A percentile compares a stretch with the other conserved stretches of the same genome.
Conservation (phyloP, 2,329 filamentous ascomycete species). For the Zarea fungicola region DNA sequence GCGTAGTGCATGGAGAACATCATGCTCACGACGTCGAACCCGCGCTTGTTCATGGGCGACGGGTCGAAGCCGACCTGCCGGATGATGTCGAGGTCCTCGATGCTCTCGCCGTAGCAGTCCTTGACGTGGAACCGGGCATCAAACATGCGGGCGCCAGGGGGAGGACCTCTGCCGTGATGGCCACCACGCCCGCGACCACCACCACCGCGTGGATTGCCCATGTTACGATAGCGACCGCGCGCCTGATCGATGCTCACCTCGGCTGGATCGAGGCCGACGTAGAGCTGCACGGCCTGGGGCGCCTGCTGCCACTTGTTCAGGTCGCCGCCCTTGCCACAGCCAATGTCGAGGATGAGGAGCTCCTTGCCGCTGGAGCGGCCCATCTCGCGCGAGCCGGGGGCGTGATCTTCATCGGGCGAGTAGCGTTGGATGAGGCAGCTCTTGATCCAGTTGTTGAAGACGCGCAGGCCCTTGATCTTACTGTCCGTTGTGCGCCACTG, state of each 20-base stretch:
- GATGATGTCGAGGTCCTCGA: conserved; percentile 77
- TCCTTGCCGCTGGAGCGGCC: conserved; percentile 50
- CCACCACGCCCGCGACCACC: conserved; percentile 49
- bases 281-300: conserved; percentile 84
- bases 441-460: conserved; percentile 99
- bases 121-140: conserved; percentile 85
- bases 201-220: conserved; percentile 57
- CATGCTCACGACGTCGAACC: conserved; percentile 95
- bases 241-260: conserved; percentile 91
- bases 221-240: conserved; percentile 71
- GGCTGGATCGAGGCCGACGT: conserved; percentile 90
- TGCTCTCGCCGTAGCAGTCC: conserved; percentile 83
- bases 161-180: conserved; percentile 33
- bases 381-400: conserved; percentile 52
- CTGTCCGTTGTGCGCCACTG: conserved; percentile 94
- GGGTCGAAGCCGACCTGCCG: conserved; percentile 82
- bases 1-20: conserved; percentile 99
- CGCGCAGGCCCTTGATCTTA: conserved; percentile 88
- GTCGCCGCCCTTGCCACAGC: conserved; percentile 95
- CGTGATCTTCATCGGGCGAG: conserved; percentile 71
- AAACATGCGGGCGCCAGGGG: conserved; percentile 59
- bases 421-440: conserved; percentile 97
- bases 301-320: conserved; percentile 94
- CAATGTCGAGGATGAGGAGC: conserved; percentile 84
- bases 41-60: conserved; percentile 66